phyloP scores from a whole-genome alignment of 139 green algal species.

The Astrephomene gubernaculifera region DNA sequence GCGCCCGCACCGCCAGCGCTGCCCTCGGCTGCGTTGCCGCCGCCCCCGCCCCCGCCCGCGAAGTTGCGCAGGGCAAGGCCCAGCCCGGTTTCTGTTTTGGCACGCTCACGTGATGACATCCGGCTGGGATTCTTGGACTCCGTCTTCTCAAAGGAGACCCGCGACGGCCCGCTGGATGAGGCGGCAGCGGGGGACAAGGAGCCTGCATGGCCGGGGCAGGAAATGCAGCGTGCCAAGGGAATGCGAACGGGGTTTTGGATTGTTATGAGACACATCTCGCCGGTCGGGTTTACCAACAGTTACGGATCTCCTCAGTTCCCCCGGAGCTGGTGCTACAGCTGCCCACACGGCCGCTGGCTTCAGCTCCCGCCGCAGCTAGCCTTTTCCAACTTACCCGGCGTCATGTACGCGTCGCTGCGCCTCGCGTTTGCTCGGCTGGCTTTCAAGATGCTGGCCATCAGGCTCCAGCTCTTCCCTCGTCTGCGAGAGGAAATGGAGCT shows the following conservation, averaged over 20 bases:
- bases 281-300: no score
- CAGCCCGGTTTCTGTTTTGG: slow-evolving; percentile 44
- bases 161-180: slow-evolving; percentile 30
- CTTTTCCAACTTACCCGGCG: slow-evolving; percentile 25
- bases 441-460: slow-evolving; percentile 29
- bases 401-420: not conserved
- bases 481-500: not conserved
- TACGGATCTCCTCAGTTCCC: no score
- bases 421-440: not conserved
- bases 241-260: no score
- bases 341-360: no score
- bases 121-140: not conserved
- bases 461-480: slow-evolving; percentile 31
- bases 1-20: not conserved
- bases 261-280: not conserved
- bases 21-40: not conserved
- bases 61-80: slow-evolving; percentile 13
- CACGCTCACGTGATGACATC: slow-evolving; percentile 29
- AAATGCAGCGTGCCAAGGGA: no score
- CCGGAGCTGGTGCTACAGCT: no score
- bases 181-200: not conserved
- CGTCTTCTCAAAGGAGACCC: slow-evolving; percentile 20
- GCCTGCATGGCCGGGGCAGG: no score
- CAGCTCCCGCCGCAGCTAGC: no score
- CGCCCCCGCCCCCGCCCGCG: not conserved